Base-by-base conservation (phyloP, 2,329 filamentous ascomycete species). In the Xylaria sp. region DNA sequence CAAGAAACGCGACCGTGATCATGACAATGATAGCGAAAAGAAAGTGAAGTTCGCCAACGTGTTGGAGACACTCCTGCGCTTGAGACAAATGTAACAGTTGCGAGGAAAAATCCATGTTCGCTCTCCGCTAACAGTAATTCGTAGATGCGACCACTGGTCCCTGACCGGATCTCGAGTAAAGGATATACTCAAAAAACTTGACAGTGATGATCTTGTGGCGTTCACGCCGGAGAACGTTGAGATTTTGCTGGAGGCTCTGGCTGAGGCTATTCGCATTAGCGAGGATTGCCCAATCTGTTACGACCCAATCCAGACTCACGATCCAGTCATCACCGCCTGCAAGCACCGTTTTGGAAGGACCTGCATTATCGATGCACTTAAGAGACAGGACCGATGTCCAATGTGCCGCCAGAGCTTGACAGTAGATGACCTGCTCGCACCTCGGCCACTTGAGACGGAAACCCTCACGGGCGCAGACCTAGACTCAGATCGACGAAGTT, bases 241-340 rank as follows among this genome's bases (percentile, higher is more conserved):
- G 23, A 88, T 93, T 12, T 83, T 97, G 18, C 93, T 94, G 75
- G 88, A 92, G 64, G 87, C 94, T 60, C 85, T 97, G 3, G 89
- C 92, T 68, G 83, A 97, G 8, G 90, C 89, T 70, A 91, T 95
- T 64, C 93, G 97, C 72, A 91, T 86, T 55, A 92, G 93, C 70
- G 94, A 97, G 74, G 91, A 94, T 68, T 97, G 94, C 75, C 86
- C 92, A 0, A 88, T 97, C 61, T 97, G 94, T 79, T 87, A 94
- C 39, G 93, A 97, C 36, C 82, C 84, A 0, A 84, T 95, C 2
- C 88, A 89, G 31, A 68, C 72, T 28, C 75, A 78, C 39, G 83
- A 88, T 3, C 93, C 94, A 0, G 89, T 96, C 62, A 97, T 97
- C 75, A 97, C 94, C 0, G 88, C 90, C 57, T 97, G 94, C 80